Conservation (phyloP, 805 yeast species). For the Candida silvatica region DNA sequence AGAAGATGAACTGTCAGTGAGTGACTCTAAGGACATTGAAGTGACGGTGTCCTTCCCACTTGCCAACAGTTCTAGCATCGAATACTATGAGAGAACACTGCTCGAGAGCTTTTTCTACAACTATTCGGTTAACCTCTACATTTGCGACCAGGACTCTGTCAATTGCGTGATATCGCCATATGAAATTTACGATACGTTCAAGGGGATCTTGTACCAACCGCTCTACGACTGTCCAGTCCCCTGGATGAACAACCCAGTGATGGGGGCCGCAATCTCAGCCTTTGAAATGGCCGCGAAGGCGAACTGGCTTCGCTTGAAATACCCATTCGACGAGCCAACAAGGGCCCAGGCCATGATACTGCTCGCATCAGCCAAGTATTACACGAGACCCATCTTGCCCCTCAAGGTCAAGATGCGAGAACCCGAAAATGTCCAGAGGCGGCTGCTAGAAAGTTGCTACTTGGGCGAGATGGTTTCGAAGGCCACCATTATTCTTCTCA, state of each 20-base stretch:
- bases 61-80: constrained; percentile 1
- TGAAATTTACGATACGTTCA: constrained; percentile 24
- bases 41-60: background rate
- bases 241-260: constrained; percentile 35
- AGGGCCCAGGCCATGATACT: constrained; percentile 3
- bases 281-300: constrained; percentile 30
- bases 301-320: constrained; percentile 23
- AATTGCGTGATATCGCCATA: constrained; percentile 33
- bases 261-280: constrained; percentile 30
- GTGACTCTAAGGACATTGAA: background rate
- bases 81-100: constrained; percentile 27
- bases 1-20: background rate
- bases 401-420: constrained; percentile 7
- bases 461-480: constrained; percentile 9
- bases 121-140: constrained; percentile 28
- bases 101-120: constrained; percentile 38
- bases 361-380: constrained; percentile 8
- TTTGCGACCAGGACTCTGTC: constrained; percentile 22
- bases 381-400: constrained; percentile 11
- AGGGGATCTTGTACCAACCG: constrained; percentile 24
- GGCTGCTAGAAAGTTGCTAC: constrained; percentile 13
- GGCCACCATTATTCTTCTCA: constrained; percentile 8
- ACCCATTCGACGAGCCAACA: constrained; percentile 7
- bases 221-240: constrained; percentile 23
- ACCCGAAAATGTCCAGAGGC: constrained; percentile 10